Evolutionary conservation across 768 basidiomycete genomes (phyloP).

Genomic region (Chlorophyllum brunneum): DNA sequence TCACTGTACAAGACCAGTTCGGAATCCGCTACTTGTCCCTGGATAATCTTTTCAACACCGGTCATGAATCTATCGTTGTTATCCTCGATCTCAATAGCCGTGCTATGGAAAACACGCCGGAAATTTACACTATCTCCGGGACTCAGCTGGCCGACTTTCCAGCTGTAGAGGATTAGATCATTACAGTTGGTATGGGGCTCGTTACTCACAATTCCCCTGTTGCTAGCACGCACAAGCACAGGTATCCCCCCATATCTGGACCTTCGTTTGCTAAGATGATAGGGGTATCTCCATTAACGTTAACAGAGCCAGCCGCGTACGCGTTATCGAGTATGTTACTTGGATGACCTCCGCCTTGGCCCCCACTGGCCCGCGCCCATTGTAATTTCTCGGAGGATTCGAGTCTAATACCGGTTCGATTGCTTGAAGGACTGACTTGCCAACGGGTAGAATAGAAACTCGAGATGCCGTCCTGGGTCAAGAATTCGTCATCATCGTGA

Average conservation of each 20-base stretch:
- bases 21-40: not conserved
- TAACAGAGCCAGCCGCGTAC: conserved; percentile 51
- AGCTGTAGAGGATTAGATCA: conserved; percentile 30
- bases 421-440: conserved; percentile 53
- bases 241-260: conserved; percentile 61
- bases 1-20: not conserved
- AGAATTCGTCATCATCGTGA: conserved; percentile 54
- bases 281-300: conserved; percentile 68
- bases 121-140: conserved; percentile 55
- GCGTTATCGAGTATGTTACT: conserved; percentile 64
- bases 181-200: not conserved
- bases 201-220: conserved; percentile 44
- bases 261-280: conserved; percentile 61
- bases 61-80: conserved; percentile 25
- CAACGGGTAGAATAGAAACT: conserved; percentile 50
- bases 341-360: conserved; percentile 67
- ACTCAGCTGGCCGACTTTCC: conserved; percentile 65
- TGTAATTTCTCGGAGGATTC: conserved; percentile 37
- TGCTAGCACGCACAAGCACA: conserved; percentile 52
- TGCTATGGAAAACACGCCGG: conserved; percentile 41
- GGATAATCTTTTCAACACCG: conserved; percentile 18
- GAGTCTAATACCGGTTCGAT: conserved; percentile 62
- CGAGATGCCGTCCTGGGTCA: conserved; percentile 43
- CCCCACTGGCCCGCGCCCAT: conserved; percentile 56
- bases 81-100: conserved; percentile 27